Evolutionary conservation across 805 yeast species (phyloP).

Genomic region (Kazachstania kunashirensis): DNA sequence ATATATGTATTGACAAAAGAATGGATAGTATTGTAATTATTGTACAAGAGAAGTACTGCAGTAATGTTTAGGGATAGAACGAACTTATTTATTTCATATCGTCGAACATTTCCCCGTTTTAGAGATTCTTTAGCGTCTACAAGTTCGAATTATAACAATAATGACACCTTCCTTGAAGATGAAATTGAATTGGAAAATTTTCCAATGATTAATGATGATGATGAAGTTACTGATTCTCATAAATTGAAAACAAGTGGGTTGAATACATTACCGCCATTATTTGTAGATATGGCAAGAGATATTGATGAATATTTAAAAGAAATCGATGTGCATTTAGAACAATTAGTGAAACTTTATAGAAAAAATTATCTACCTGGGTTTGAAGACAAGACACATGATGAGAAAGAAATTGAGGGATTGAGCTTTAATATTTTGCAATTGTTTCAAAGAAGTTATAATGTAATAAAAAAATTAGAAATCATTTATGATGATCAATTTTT

Average conservation of each 20-base stretch:
- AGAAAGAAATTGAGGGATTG: constrained; percentile 66
- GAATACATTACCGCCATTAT: constrained; percentile 63
- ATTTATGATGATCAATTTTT: constrained; percentile 32
- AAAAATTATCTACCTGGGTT: constrained; percentile 82
- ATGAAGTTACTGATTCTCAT: constrained; percentile 22
- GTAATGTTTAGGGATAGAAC: constrained; percentile 87
- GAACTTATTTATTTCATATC: constrained; percentile 77
- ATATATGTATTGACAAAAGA: no score
- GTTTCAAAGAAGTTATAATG: constrained; percentile 70
- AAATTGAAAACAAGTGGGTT: constrained; percentile 33
- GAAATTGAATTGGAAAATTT: constrained; percentile 26
- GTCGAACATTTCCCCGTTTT: constrained; percentile 75
- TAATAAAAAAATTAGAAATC: constrained; percentile 56
- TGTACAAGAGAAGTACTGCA: no score
- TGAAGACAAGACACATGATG: constrained; percentile 68
- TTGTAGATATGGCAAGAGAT: constrained; percentile 63
- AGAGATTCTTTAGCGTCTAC: constrained; percentile 32
- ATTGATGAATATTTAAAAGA: constrained; percentile 52
- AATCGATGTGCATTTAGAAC: constrained; percentile 46
- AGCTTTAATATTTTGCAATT: constrained; percentile 64
- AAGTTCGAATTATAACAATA: constrained; percentile 7
- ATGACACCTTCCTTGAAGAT: constrained; percentile 15
- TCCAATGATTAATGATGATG: constrained; percentile 19
- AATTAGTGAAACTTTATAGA: constrained; percentile 61
- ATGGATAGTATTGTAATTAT: no score